Base-by-base conservation (phyloP, 305 asterid genomes). In the Fraxinus baroniana region DNA sequence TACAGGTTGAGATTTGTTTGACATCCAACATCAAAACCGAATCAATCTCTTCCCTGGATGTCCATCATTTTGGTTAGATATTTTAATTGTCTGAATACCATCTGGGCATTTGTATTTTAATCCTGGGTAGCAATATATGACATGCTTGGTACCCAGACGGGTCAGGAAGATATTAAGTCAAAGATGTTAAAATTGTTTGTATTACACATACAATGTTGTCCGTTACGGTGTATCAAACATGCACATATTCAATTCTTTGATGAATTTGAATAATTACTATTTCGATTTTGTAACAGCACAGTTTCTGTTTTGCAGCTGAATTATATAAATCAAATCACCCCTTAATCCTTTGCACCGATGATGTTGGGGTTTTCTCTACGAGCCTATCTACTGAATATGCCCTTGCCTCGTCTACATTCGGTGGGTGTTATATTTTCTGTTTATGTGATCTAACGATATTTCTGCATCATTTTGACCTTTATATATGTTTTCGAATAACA, bases 1-100 rank as follows among this genome's bases (percentile, higher is more conserved):
- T 79, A 76, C 92, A 95, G 99, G 99, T 95, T 84, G 99, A 95
- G 86, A 91, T 95, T 85, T 95, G 99, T 86, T 89, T 95, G 92
- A 95, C 99, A 52, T 95, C 99, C 83, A 94, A 94, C 86, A 90
- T 95, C 83, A 93, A 60, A 83, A 95, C 95, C 3, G 95, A 91
- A 84, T 87, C 98, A 39, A 88, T 95, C 44, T 86, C 98, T 83
- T 95, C 99, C 1, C 44, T 93, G 78, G 98, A 93, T 86, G 88
- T 90, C 87, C 99, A 95, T 85, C 99, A 95, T 89, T 95, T 95
- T 78, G 99, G 99, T 95, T 83, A 78, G 91, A 78, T 79, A 84
- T 82, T 85, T 37, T 15, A 82, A 78, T 79, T 64, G 28, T 70
- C 57, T 78, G 7, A 44, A 35, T 77, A 18, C 82, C 76, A 44